Conservation (phyloP, 129 eudicot genomes). For the Calendula officinalis region DNA sequence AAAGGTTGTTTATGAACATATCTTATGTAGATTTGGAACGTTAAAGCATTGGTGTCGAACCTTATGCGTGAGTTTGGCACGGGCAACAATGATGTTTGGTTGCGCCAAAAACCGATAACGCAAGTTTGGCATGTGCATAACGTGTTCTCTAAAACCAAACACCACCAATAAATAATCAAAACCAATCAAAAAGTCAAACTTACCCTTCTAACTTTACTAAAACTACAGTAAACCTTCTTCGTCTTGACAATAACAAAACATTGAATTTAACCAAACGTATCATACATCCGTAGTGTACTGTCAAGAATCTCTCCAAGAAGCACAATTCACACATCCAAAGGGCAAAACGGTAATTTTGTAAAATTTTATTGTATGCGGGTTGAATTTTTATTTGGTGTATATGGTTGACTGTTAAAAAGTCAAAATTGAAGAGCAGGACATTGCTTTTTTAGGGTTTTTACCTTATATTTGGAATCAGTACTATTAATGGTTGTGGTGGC, state of each 20-base stretch:
- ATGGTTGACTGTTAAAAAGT: constrained; percentile 5
- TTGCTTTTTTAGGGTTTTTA: constrained; percentile 23
- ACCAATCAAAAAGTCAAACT: neutral
- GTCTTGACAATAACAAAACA: neutral
- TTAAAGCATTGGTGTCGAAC: too few species aligned
- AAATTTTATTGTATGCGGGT: neutral
- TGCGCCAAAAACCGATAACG: too few species aligned
- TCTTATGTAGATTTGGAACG: too few species aligned
- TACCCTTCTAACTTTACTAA: neutral
- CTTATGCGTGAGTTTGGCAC: too few species aligned
- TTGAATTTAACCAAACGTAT: neutral
- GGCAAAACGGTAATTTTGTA: neutral
- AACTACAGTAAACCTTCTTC: neutral
- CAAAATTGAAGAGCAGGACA: constrained; percentile 19
- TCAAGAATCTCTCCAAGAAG: neutral
- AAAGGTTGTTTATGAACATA: too few species aligned
- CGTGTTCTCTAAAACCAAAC: neutral
- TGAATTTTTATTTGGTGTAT: too few species aligned
- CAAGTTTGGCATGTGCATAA: too few species aligned
- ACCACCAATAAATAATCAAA: neutral
- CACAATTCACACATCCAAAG: neutral
- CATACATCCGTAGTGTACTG: neutral
- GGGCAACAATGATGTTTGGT: too few species aligned
- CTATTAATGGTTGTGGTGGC: constrained; percentile 21
- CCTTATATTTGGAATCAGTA: constrained; percentile 18